A percentile compares a stretch with the other conserved stretches of the same genome.
These are phyloP conservation scores for Aureobasidium zeae DNA, from an alignment of 2,329 filamentous ascomycete species.

Conservation along the genomic window DNA sequence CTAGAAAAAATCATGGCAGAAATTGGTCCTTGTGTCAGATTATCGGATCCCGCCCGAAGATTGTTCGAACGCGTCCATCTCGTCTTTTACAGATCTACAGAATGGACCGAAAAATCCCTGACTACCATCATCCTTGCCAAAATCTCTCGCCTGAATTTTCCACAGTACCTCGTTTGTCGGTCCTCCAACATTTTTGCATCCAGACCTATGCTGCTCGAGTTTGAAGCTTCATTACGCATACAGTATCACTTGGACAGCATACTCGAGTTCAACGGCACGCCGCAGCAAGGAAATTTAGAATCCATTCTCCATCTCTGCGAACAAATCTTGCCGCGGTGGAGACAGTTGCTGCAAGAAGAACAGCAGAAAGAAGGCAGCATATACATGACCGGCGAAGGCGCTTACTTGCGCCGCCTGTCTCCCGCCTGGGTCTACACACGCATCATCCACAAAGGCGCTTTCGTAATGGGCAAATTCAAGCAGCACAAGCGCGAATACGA, in stretches of 20 bases:
- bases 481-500: slow-evolving; percentile 67
- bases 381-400: slow-evolving; percentile 75
- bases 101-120: slow-evolving; percentile 95
- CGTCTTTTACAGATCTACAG: slow-evolving; percentile 89
- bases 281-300: slow-evolving; percentile 55
- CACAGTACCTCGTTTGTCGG: slow-evolving; percentile 79
- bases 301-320: slow-evolving; percentile 64
- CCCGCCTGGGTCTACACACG: slow-evolving; percentile 90
- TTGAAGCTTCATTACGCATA: slow-evolving; percentile 73
- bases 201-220: slow-evolving; percentile 68
- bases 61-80: slow-evolving; percentile 91
- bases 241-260: slow-evolving; percentile 75
- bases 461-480: slow-evolving; percentile 72
- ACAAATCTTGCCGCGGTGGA: slow-evolving; percentile 73
- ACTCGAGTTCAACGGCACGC: slow-evolving; percentile 67
- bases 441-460: slow-evolving; percentile 78
- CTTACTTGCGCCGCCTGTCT: slow-evolving; percentile 80
- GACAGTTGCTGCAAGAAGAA: slow-evolving; percentile 60
- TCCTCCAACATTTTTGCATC: slow-evolving; percentile 83
- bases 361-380: slow-evolving; percentile 64
- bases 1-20: slow-evolving; percentile 65
- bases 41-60: slow-evolving; percentile 62
- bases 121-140: slow-evolving; percentile 91
- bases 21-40: slow-evolving; percentile 73
- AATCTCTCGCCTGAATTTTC: slow-evolving; percentile 79